Evolutionary conservation across 208 protist species (phyloP), one percentile per base, ranked within the genome.

Genomic region (Trypanosoma platydactyli): DNA sequence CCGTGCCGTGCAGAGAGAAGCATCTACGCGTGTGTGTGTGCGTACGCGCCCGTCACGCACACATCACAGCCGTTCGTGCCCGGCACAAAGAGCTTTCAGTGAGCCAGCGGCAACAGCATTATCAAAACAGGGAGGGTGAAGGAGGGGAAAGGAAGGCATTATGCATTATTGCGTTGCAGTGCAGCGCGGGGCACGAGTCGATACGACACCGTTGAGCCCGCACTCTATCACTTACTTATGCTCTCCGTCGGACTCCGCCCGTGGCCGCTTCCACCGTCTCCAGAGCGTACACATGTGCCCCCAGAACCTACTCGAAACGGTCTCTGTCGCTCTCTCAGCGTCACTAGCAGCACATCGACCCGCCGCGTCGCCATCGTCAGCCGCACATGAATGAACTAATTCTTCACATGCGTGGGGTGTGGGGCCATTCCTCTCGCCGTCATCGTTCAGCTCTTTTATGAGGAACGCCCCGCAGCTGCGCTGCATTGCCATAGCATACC

Each of bases 401-500:
- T 24, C 7, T n/a, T 7, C 20, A 25, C 18, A 51, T 0, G n/a
- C 22, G 46, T 22, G 12, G 3, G 45, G 45, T 15, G 13, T 49
- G 18, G 18, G 22, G 33, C 24, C 9, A 15, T 40, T 30, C 56
- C 52, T 5, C 9, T 45, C 50, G 0, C 22, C 22, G 18, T 22
- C 46, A 7, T 20, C 35, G 12, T 64, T 41, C 46, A 94, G 59
- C 1, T 55, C 30, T 71, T 94, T 94, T 46, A 94, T 73, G 13
- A 94, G 71, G 69, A 84, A 94, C 11, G 72, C 80, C 4, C 88
- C 88, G 6, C 73, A 66, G 24, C 81, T 67, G 0, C 79, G 53
- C 30, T 24, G 49, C 1, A 59, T 66, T 25, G 53, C n/a, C 2
- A 91, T 68, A 13, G 54, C 61, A 69, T 99, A 99, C 35, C 98